Percentiles rank a stretch among this genome's conserved stretches.
Evolutionary conservation across 805 yeast species (phyloP).

Genomic region (Monosporozyma aquatica): DNA sequence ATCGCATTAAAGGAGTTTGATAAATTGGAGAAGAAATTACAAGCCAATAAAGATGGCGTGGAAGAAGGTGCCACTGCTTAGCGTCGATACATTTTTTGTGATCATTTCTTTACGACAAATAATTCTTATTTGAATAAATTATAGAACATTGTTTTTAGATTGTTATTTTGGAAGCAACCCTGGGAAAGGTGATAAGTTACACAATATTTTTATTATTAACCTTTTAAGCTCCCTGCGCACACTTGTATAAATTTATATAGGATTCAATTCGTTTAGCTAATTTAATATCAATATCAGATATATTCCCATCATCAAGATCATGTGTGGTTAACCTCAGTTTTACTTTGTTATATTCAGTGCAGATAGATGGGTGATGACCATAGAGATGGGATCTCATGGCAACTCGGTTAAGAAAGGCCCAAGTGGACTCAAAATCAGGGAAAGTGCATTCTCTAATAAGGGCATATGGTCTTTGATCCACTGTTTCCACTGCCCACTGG

Average conservation of each 20-base stretch:
- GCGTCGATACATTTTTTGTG: too few relatives aligned
- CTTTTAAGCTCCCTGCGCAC: too few relatives aligned
- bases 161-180: too few relatives aligned
- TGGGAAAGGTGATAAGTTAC: background rate
- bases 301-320: constrained; percentile 37
- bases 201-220: background rate
- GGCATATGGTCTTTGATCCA: background rate
- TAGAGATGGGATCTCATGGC: constrained; percentile 46
- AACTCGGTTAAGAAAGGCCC: constrained; percentile 55
- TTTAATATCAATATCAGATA: constrained; percentile 49
- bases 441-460: constrained; percentile 26
- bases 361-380: constrained; percentile 67
- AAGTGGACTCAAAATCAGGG: constrained; percentile 49
- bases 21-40: constrained; percentile 59
- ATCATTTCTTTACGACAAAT: too few relatives aligned
- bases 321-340: constrained; percentile 53
- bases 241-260: constrained; percentile 22
- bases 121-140: too few relatives aligned
- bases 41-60: constrained; percentile 8
- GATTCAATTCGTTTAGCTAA: constrained; percentile 43
- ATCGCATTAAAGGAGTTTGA: constrained; percentile 77
- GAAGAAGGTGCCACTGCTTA: background rate
- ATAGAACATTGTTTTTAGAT: too few relatives aligned
- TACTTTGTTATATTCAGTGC: constrained; percentile 53
- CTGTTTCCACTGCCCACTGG: background rate